Base-by-base conservation (phyloP, 2,329 filamentous ascomycete species). In the Penicillium sp. region DNA sequence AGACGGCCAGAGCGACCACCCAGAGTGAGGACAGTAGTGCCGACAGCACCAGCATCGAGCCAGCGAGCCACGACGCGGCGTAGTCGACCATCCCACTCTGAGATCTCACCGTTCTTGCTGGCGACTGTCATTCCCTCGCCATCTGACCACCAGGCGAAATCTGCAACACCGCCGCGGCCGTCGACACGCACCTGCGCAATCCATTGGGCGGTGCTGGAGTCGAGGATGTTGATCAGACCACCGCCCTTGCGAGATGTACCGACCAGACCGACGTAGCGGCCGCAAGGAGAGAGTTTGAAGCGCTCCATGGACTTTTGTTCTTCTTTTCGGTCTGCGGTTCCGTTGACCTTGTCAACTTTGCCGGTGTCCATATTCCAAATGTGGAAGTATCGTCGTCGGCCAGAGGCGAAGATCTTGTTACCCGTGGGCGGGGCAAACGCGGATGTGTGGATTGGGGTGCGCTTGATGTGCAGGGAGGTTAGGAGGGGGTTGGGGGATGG, bases 121-220 rank as follows among this genome's bases (percentile, higher is more conserved):
- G 90, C 85, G 43, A 96, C 89, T 0, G 87, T 89, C 67, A 99
- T 80, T 4, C 93, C 93, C 42, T 88, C 84, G 33, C 93, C 90
- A 59, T 91, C 87, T 52, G 86, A 83, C 93, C 93, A 97, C 95
- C 95, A 99, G 1, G 86, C 87, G 68, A 97, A 96, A 73, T 97
- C 93, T 1, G 91, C 89, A 48, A 98, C 87, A 37, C 93, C 93
- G 50, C 91, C 88, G 49, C 85, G 83, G 62, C 90, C 89, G 68
- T 97, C 91, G 46, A 97, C 81, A 39, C 93, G 84, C 14, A 90
- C 91, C 63, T 93, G 87, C 0, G 89, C 85, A 47, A 92, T 81
- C 93, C 93, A 98, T 77, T 97, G 93, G 70, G 90, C 87, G 0
- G 93, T 93, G 24, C 78, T 80, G 1, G 89, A 87, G 76, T 89